A percentile compares a stretch with the other conserved stretches of the same genome.
Conservation (phyloP, 306 rosid species). For the Clitoria ternatea region DNA sequence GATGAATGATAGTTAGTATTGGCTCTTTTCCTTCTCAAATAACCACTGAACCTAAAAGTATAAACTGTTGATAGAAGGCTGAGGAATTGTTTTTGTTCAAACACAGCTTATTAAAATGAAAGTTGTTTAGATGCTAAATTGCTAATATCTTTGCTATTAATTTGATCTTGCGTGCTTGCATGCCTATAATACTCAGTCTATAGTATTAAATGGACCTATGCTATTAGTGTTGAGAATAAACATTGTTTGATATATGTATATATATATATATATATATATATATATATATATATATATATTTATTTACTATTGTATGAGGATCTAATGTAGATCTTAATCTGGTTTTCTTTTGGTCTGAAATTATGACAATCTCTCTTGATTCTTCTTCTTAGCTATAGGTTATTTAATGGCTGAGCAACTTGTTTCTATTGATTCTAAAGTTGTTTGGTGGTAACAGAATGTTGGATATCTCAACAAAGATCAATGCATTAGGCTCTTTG, state of each 20-base stretch:
- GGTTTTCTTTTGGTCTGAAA: not conserved
- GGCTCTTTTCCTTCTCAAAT: not conserved
- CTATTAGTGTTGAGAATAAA: not conserved
- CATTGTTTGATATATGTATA: not conserved
- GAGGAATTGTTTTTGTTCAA: not conserved
- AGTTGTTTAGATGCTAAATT: not conserved
- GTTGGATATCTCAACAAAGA: conserved; percentile 54
- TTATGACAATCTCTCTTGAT: not conserved
- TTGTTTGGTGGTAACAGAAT: conserved; percentile 46
- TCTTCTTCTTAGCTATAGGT: not conserved
- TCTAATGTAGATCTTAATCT: not conserved
- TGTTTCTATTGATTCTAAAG: conserved; percentile 18
- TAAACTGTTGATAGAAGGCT: not conserved
- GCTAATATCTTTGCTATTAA: not conserved
- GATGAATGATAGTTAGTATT: not conserved
- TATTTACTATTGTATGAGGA: not conserved
- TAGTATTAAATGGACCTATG: not conserved
- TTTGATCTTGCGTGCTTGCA: not conserved
- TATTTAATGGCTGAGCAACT: conserved; percentile 23
- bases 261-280: not conserved
- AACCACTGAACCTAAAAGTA: not conserved
- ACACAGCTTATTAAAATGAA: not conserved
- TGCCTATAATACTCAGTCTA: not conserved
- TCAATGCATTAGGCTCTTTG: conserved; percentile 76
- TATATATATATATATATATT: not conserved